Percentiles rank a stretch among this genome's conserved stretches.
These are phyloP conservation scores for Kondoa subrosea DNA, from an alignment of 768 basidiomycete genomes.

Conservation along the genomic window DNA sequence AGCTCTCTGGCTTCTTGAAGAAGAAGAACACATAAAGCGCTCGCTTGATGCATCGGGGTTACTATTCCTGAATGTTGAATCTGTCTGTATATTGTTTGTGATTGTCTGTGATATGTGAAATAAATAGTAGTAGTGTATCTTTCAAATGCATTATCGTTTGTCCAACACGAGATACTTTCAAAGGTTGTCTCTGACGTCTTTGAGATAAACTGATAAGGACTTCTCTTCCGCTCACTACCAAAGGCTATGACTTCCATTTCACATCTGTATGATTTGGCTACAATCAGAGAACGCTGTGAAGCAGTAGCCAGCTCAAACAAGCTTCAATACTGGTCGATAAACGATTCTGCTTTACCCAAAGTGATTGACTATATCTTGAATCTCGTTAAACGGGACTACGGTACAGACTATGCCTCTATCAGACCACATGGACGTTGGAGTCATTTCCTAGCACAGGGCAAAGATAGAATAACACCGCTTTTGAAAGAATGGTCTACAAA, in stretches of 20 bases:
- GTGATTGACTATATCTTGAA: conserved; percentile 27
- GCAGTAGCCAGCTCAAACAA: neutral
- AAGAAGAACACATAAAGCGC: conserved; percentile 15
- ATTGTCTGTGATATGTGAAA: too few relatives aligned
- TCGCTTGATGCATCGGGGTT: too few relatives aligned
- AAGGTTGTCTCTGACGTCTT: too few relatives aligned
- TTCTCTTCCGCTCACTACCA: neutral
- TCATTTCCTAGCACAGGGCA: conserved; percentile 40
- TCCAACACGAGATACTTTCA: too few relatives aligned
- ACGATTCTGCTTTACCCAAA: neutral
- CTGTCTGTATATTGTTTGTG: too few relatives aligned
- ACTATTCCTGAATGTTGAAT: too few relatives aligned
- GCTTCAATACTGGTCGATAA: conserved; percentile 5
- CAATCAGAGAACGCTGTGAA: neutral
- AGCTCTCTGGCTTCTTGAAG: conserved; percentile 23
- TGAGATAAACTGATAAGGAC: neutral
- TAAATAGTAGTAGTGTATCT: too few relatives aligned
- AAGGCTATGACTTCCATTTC: neutral
- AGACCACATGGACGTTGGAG: conserved; percentile 72
- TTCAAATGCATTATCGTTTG: too few relatives aligned
- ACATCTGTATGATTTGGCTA: neutral
- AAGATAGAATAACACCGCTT: conserved; percentile 23
- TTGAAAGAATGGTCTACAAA: conserved; percentile 22
- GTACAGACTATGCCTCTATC: conserved; percentile 47
- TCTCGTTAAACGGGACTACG: conserved; percentile 52